phyloP scores from a whole-genome alignment of 148 eudicot genomes.

The Nyssa sinensis region DNA sequence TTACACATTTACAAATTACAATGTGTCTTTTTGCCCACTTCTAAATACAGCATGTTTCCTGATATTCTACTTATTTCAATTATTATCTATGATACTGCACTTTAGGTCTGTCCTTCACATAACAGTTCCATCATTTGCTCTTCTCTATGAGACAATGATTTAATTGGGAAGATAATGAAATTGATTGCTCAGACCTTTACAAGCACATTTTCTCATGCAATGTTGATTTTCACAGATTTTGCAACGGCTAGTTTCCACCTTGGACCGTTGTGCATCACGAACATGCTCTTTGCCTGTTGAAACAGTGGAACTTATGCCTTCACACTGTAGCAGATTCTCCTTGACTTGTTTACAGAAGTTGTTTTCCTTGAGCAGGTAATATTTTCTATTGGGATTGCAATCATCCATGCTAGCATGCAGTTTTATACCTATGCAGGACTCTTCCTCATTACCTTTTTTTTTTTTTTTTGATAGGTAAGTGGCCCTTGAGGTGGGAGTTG shows the following conservation, averaged over 20 bases:
- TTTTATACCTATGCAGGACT: background rate
- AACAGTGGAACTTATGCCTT: slow-evolving; percentile 91
- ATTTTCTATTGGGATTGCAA: background rate
- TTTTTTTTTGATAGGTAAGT: too few species aligned
- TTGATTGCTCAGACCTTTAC: background rate
- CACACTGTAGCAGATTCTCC: slow-evolving; percentile 95
- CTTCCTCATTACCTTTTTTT: too few species aligned
- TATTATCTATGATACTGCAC: background rate
- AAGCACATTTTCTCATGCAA: slow-evolving; percentile 1
- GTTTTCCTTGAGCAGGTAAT: slow-evolving; percentile 79
- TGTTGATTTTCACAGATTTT: slow-evolving; percentile 52
- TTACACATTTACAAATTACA: slow-evolving; percentile 4
- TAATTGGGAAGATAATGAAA: background rate
- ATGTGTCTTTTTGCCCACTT: slow-evolving; percentile 3
- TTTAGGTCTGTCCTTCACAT: background rate
- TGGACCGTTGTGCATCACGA: slow-evolving; percentile 96
- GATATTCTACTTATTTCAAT: background rate
- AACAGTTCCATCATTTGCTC: background rate
- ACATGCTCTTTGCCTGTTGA: slow-evolving; percentile 91
- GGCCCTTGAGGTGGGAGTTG: too few species aligned
- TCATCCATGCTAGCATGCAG: background rate
- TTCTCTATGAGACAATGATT: slow-evolving; percentile 1
- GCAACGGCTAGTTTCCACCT: slow-evolving; percentile 68
- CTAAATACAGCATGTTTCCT: background rate
- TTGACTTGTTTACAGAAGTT: slow-evolving; percentile 84